Evolutionary conservation across 257 asterid species (phyloP), one percentile per base, ranked within the genome.

Genomic region (Coffea eugenioides): DNA sequence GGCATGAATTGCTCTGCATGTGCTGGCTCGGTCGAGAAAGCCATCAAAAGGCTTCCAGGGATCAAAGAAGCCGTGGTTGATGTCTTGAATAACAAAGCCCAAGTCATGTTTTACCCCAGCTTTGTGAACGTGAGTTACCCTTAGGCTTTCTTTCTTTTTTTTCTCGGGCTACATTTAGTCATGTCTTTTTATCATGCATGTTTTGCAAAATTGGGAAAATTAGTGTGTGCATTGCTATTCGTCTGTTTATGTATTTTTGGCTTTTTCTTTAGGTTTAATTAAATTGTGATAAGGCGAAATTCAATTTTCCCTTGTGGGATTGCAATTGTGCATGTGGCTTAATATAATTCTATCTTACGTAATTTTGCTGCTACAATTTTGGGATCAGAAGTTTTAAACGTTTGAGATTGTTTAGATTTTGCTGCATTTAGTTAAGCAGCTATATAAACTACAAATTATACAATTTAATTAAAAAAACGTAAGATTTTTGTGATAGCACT

Each of bases 1-100:
- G 98, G 97, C 51, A 93, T 92, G 97, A 89, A 95, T 75, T 93
- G 98, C 87, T 88, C 98, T 80, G 98, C 98, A 74, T 93, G 98
- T 81, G 91, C 98, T 16, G 96, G 88, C 16, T 90, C 98, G 46
- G 98, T 93, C 9, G 98, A 92, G 78, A 93, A 92, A 84, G 97
- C 98, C 82, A 86, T 92, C 52, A 93, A 89, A 65, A 90, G 96
- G 57, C 97, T 90, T 74, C 89, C 98, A 5, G 98, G 98, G 34
- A 92, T 93, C 80, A 87, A 82, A 79, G 96, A 93, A 73, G 97
- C 93, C 54, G 92, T 79, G n/a, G 92, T 93, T 66, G 98, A 93
- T 81, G 94, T 92, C 61, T 79, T 93, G 75, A 90, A 93, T 74
- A 87, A 92, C 70, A 82, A 89, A 25, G 98, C 92, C 18, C 98